Percentiles rank a stretch among this genome's conserved stretches.
These are phyloP conservation scores for Aureobasidium lini DNA, from an alignment of 2,329 filamentous ascomycete genomes.

Conservation along the genomic window DNA sequence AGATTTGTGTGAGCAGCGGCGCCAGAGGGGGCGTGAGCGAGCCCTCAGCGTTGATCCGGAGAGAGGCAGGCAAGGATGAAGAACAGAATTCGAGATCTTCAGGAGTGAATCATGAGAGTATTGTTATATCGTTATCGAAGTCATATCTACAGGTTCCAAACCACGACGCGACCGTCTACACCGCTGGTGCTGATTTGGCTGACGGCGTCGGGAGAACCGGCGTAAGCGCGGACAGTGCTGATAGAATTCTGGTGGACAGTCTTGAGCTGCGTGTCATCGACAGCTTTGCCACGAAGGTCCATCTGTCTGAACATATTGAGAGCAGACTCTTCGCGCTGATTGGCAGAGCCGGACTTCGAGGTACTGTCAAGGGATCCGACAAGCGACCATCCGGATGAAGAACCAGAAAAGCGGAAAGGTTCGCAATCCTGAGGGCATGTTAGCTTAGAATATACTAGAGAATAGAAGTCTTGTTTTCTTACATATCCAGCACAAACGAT, in stretches of 20 bases:
- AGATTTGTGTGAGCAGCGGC: too few relatives aligned
- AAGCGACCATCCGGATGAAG: conserved; percentile 73
- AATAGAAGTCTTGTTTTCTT: conserved; percentile 19
- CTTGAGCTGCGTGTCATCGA: conserved; percentile 88
- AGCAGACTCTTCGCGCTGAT: conserved; percentile 77
- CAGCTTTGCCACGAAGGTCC: conserved; percentile 90
- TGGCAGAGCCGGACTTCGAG: conserved; percentile 26
- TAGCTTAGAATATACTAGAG: background rate
- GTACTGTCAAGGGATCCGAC: conserved; percentile 64
- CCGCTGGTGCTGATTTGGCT: conserved; percentile 68
- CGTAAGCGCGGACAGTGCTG: conserved; percentile 71
- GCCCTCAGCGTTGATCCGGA: too few relatives aligned
- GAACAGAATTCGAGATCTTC: too few relatives aligned
- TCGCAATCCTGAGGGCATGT: conserved; percentile 55
- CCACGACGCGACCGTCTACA: conserved; percentile 41
- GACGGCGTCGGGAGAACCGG: conserved; percentile 49
- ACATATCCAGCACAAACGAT: conserved; percentile 92
- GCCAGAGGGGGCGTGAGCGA: too few relatives aligned
- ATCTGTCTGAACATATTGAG: conserved; percentile 98
- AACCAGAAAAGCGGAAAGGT: conserved; percentile 80
- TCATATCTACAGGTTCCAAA: conserved; percentile 36
- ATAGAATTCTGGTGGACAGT: conserved; percentile 97
- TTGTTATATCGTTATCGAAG: background rate
- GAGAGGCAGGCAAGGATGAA: too few relatives aligned
- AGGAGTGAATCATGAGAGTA: background rate